Evolutionary conservation across 1,284 basidiomycete genomes (phyloP).

Genomic region (Moesziomyces sp.): DNA sequence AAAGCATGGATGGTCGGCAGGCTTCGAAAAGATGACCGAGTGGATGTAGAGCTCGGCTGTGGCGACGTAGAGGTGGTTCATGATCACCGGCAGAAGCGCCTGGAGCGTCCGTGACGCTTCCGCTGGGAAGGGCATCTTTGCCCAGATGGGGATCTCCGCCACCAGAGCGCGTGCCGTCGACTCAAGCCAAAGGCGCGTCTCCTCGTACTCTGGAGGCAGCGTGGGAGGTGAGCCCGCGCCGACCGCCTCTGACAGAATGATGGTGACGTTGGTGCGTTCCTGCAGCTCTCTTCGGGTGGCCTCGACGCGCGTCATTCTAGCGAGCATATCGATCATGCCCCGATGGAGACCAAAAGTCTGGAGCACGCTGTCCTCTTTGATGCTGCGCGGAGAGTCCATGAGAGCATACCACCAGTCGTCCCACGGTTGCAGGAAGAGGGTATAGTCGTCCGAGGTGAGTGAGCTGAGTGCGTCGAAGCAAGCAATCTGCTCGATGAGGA

Average conservation of each 20-base stretch:
- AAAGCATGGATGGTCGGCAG: slow-evolving; percentile 40
- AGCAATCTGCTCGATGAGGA: slow-evolving; percentile 47
- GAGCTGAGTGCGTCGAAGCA: slow-evolving; percentile 46
- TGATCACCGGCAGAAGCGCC: slow-evolving; percentile 30
- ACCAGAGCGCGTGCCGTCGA: slow-evolving; percentile 36
- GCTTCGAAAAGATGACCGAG: slow-evolving; percentile 45
- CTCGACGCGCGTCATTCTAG: slow-evolving; percentile 43
- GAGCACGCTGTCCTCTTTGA: slow-evolving; percentile 42
- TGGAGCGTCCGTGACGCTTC: slow-evolving; percentile 33
- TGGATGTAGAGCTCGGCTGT: slow-evolving; percentile 46
- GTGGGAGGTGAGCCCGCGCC: slow-evolving; percentile 29
- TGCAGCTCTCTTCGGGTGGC: slow-evolving; percentile 39
- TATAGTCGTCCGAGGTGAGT: slow-evolving; percentile 40
- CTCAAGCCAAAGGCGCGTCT: slow-evolving; percentile 41
- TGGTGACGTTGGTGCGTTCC: slow-evolving; percentile 29
- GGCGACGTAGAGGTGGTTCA: slow-evolving; percentile 45
- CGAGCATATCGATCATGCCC: slow-evolving; percentile 46
- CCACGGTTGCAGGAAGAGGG: slow-evolving; percentile 47
- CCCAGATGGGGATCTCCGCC: slow-evolving; percentile 42
- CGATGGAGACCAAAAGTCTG: slow-evolving; percentile 44
- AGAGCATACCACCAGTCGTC: slow-evolving; percentile 48
- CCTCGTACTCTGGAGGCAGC: slow-evolving; percentile 42
- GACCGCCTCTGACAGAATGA: slow-evolving; percentile 32
- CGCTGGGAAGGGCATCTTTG: slow-evolving; percentile 37
- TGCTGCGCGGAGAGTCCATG: slow-evolving; percentile 41